Evolutionary conservation across 73 alveolate genomes (phyloP).

Genomic region (Paramecium caudatum): DNA sequence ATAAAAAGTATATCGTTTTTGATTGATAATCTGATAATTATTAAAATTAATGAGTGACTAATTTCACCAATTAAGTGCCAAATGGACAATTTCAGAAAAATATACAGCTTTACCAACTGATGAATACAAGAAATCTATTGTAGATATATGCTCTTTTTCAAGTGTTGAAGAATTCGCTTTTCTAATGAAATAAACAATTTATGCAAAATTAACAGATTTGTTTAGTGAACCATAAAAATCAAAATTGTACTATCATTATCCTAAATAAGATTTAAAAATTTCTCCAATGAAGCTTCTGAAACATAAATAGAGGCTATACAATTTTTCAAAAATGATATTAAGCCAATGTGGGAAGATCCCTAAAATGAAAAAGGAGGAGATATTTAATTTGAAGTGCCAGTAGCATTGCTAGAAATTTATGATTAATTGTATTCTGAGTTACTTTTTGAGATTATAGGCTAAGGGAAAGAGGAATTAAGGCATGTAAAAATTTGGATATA

Average conservation of each 20-base stretch:
- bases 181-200: constrained; percentile 50
- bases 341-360: constrained; percentile 59
- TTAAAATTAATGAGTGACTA: constrained; percentile 54
- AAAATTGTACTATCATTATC: neutral
- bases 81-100: constrained; percentile 56
- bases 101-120: neutral
- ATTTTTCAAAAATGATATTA: constrained; percentile 49
- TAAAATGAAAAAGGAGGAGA: constrained; percentile 66
- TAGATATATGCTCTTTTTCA: neutral
- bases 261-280: constrained; percentile 20
- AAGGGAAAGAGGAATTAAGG: neutral
- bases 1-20: constrained; percentile 36
- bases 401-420: neutral
- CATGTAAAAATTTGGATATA: neutral
- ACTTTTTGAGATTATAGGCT: constrained; percentile 53
- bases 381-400: constrained; percentile 5
- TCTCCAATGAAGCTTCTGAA: neutral
- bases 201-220: constrained; percentile 5
- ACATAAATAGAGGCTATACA: constrained; percentile 34
- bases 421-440: neutral
- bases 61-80: constrained; percentile 31
- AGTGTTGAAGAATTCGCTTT: constrained; percentile 61
- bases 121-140: constrained; percentile 12
- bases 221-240: constrained; percentile 42
- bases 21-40: constrained; percentile 33